Conservation (phyloP, 768 basidiomycete species). For the Phylloporus scabripes region DNA sequence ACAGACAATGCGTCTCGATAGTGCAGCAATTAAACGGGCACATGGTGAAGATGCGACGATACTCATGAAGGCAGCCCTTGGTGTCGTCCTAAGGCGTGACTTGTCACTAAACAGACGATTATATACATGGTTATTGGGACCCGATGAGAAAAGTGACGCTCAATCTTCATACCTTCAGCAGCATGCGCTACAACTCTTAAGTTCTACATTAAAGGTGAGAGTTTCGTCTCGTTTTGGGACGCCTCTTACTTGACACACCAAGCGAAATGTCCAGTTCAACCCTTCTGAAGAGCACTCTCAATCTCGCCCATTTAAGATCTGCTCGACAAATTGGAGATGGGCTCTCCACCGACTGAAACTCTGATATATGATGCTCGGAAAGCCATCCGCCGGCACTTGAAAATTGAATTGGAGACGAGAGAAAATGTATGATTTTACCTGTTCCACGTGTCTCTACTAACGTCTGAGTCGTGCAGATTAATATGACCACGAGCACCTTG, state of each 20-base stretch:
- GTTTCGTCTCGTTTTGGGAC: constrained; percentile 1
- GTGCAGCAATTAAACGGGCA: constrained; percentile 61
- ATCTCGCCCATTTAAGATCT: constrained; percentile 91
- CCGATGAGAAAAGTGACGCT: constrained; percentile 68
- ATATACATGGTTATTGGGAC: constrained; percentile 88
- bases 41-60: constrained; percentile 70
- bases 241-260: constrained; percentile 28
- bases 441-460: constrained; percentile 1
- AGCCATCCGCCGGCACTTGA: constrained; percentile 55
- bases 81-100: constrained; percentile 89
- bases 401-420: constrained; percentile 45
- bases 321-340: constrained; percentile 97
- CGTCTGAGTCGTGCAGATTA: constrained; percentile 41
- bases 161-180: constrained; percentile 68
- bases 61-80: constrained; percentile 79
- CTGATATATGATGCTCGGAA: constrained; percentile 77
- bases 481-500: constrained; percentile 79
- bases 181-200: constrained; percentile 69
- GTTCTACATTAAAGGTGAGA: constrained; percentile 60
- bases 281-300: constrained; percentile 70
- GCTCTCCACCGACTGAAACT: constrained; percentile 68
- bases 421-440: constrained; percentile 50
- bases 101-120: constrained; percentile 88
- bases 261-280: constrained; percentile 72
- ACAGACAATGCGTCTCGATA: constrained; percentile 70